Evolutionary conservation across 2,329 filamentous ascomycete species (phyloP), one percentile per base, ranked within the genome.

Genomic region (Aspergillus sergii): DNA sequence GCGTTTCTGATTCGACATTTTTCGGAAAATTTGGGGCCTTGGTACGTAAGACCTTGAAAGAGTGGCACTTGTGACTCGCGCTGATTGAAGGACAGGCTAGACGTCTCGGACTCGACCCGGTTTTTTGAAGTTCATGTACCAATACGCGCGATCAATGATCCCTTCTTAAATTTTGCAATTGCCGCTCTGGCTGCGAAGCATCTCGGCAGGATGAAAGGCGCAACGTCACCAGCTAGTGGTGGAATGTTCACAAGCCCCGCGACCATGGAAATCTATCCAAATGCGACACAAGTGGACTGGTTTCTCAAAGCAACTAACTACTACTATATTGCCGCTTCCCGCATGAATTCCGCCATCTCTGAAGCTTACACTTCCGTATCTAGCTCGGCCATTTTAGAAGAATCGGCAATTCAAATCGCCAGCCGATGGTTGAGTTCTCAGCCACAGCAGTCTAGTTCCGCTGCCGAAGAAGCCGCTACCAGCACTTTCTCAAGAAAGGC

Each of bases 291-390:
- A 26, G 79, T 85, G 6, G 84, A 88, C 68, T 88, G 86, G 86
- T 83, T 82, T 61, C 85, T 87, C 69, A 86, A 87, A 64, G 85
- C 83, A 2, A 84, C 85, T 0, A 85, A 86, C 59, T 88, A 88
- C 69, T 88, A 88, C 72, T 85, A 88, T 64, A 80, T 81, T 65
- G 85, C 85, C 0, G 83, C 86, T 19, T 84, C 85, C 3, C 79
- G 85, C 2, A 76, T 83, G 43, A 80, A 74, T 68, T 76, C 67
- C 65, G 76, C 68, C 57, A 79, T 61, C 63, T 79, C 66, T 62
- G 72, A 72, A 70, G 68, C 72, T 57, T 74, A 73, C 64, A 68
- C 66, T 43, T 60, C 68, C 19, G 64, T 73, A 4, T 76, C 74
- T 7, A 76, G 70, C 50, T 69, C 77, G 57, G 65, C 74, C 23